Evolutionary conservation across 2,329 filamentous ascomycete genomes (phyloP).

Genomic region (Calonectria hongkongensis): DNA sequence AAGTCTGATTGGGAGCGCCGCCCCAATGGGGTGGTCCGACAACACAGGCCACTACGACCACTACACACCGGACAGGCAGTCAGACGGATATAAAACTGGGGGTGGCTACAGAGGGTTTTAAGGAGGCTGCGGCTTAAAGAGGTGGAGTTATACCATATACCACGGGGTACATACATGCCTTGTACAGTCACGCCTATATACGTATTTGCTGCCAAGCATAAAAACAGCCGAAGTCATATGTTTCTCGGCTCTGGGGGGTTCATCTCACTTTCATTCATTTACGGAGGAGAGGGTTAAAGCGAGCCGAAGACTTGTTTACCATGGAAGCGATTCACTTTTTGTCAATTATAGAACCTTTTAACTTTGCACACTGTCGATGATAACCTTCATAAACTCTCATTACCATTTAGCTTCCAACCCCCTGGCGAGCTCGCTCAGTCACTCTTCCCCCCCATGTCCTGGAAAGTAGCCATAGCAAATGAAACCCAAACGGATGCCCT

Average conservation of each 20-base stretch:
- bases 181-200: slow-evolving; percentile 41
- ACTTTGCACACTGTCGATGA: slow-evolving; percentile 52
- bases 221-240: slow-evolving; percentile 22
- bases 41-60: slow-evolving; percentile 45
- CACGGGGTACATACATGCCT: slow-evolving; percentile 35
- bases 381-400: slow-evolving; percentile 51
- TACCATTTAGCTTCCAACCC: neutral
- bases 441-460: neutral
- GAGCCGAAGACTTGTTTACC: slow-evolving; percentile 53
- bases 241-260: slow-evolving; percentile 30
- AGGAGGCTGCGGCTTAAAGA: slow-evolving; percentile 42
- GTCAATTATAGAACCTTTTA: slow-evolving; percentile 57
- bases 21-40: slow-evolving; percentile 60
- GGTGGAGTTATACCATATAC: slow-evolving; percentile 26
- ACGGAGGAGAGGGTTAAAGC: slow-evolving; percentile 44
- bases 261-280: slow-evolving; percentile 42
- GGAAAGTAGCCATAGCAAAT: too few relatives aligned
- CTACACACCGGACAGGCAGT: slow-evolving; percentile 45
- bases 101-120: slow-evolving; percentile 54
- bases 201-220: slow-evolving; percentile 28
- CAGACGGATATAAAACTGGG: slow-evolving; percentile 50
- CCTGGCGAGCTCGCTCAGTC: neutral
- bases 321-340: slow-evolving; percentile 56
- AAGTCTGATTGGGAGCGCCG: slow-evolving; percentile 63
- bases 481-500: neutral